Evolutionary conservation across 345 rosid species (phyloP).

Genomic region (Noccaea caerulescens): DNA sequence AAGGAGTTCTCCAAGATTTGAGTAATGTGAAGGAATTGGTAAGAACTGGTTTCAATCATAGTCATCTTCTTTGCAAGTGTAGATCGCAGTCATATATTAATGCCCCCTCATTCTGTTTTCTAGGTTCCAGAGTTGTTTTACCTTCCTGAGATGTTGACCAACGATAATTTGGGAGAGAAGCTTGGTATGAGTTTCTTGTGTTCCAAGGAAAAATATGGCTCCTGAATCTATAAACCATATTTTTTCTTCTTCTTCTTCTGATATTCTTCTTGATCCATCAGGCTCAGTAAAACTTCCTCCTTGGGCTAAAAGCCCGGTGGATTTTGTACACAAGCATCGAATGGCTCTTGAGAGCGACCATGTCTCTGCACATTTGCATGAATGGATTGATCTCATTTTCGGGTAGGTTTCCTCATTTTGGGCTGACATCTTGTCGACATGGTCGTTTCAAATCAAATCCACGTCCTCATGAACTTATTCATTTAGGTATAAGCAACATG

Average conservation of each 20-base stretch:
- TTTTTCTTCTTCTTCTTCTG: neutral
- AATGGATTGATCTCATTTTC: conserved; percentile 97
- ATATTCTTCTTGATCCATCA: conserved; percentile 46
- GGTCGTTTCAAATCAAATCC: too few relatives aligned
- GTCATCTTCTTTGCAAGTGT: conserved; percentile 23
- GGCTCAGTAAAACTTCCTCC: conserved; percentile 87
- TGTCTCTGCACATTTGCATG: conserved; percentile 93
- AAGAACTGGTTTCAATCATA: conserved; percentile 34
- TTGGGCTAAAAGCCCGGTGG: conserved; percentile 87
- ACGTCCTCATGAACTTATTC: conserved; percentile 16
- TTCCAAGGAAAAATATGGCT: conserved; percentile 10
- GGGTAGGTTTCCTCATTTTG: conserved; percentile 59
- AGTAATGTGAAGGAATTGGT: conserved; percentile 97
- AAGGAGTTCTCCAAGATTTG: conserved; percentile 92
- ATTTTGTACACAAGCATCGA: conserved; percentile 90
- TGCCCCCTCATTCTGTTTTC: conserved; percentile 21
- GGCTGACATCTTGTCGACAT: conserved; percentile 7
- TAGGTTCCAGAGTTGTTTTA: conserved; percentile 98
- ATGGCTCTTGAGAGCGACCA: conserved; percentile 96
- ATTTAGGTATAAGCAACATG: conserved; percentile 89
- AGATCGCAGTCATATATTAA: conserved; percentile 22
- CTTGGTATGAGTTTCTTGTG: conserved; percentile 63
- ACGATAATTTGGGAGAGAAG: conserved; percentile 80
- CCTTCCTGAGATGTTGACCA: conserved; percentile 89
- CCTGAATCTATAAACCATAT: neutral